phyloP scores from a whole-genome alignment of 2,329 filamentous ascomycete genomes.

The Hysterium pulicare region DNA sequence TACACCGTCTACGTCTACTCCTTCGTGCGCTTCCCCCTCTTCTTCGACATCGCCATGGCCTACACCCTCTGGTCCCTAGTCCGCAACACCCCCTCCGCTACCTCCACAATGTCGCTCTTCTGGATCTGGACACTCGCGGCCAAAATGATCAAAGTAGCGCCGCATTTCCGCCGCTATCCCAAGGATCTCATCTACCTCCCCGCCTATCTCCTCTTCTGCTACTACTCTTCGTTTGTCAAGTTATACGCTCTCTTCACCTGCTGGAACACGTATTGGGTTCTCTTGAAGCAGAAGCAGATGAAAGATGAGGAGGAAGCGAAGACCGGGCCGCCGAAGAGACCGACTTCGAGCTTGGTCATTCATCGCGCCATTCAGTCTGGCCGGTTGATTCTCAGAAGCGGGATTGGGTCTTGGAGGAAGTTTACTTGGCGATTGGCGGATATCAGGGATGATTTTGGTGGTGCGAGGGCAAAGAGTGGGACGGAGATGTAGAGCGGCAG shows the following conservation, averaged over 20 bases:
- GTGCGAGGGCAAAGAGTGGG: no score
- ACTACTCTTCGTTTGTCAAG: conserved; percentile 58
- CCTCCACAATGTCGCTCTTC: conserved; percentile 19
- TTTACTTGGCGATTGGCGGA: no score
- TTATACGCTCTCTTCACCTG: conserved; percentile 52
- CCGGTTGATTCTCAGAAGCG: no score
- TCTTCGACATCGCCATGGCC: conserved; percentile 50
- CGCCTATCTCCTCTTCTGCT: conserved; percentile 53
- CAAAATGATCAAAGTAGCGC: conserved; percentile 57
- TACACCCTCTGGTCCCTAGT: no score
- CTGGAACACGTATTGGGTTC: conserved; percentile 15
- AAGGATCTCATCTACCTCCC: conserved; percentile 51
- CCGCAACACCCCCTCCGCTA: conserved; percentile 14
- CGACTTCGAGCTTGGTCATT: no score
- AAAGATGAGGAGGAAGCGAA: no score
- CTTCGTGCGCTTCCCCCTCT: conserved; percentile 55
- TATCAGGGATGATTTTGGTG: no score
- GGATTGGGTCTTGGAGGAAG: no score
- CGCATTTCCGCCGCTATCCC: conserved; percentile 52
- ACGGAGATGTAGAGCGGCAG: no score
- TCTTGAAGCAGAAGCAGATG: not conserved
- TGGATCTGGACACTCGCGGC: conserved; percentile 50
- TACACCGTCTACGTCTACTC: conserved; percentile 56
- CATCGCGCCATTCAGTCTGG: no score
- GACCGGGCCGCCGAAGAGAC: no score